Evolutionary conservation across 2,329 filamentous ascomycete species (phyloP).

Genomic region (Cadophora luteo-olivacea): DNA sequence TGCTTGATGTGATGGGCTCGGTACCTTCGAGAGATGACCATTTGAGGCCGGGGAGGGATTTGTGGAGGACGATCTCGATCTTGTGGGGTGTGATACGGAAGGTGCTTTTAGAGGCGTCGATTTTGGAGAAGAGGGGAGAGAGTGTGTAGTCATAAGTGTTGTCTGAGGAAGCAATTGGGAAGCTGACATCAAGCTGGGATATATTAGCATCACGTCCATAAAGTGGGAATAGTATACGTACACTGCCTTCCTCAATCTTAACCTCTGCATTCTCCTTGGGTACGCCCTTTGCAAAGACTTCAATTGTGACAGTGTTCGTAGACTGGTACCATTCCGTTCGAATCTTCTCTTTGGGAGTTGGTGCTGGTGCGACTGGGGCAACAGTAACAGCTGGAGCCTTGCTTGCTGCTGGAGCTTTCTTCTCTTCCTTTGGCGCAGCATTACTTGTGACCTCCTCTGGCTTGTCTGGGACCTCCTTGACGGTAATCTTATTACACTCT

Average conservation of each 20-base stretch:
- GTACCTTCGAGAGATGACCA: conserved; percentile 41
- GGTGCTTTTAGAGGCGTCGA: conserved; percentile 67
- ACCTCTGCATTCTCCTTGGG: conserved; percentile 60
- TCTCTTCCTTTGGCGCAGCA: conserved; percentile 13
- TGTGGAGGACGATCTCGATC: conserved; percentile 77
- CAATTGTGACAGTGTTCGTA: conserved; percentile 64
- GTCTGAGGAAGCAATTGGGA: conserved; percentile 57
- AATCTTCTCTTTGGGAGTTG: conserved; percentile 61
- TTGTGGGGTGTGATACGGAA: conserved; percentile 76
- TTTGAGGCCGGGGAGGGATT: conserved; percentile 60
- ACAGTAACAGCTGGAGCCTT: conserved; percentile 20
- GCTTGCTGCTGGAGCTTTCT: conserved; percentile 14
- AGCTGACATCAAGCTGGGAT: conserved; percentile 60
- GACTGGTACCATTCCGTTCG: conserved; percentile 75
- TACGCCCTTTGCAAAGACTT: conserved; percentile 69
- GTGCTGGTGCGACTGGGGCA: conserved; percentile 28
- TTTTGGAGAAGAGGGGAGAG: conserved; percentile 69
- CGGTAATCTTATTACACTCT: conserved; percentile 50
- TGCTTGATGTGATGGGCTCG: conserved; percentile 26
- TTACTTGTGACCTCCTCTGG: conserved; percentile 45
- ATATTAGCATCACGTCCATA: conserved; percentile 24
- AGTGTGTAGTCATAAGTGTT: conserved; percentile 66
- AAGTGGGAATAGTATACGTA: conserved; percentile 32
- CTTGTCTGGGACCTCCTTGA: conserved; percentile 60
- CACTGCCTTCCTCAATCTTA: conserved; percentile 45